Percentiles rank a stretch among this genome's conserved stretches.
Conservation (phyloP, 305 asterid species). For the Plantago lanceolata region DNA sequence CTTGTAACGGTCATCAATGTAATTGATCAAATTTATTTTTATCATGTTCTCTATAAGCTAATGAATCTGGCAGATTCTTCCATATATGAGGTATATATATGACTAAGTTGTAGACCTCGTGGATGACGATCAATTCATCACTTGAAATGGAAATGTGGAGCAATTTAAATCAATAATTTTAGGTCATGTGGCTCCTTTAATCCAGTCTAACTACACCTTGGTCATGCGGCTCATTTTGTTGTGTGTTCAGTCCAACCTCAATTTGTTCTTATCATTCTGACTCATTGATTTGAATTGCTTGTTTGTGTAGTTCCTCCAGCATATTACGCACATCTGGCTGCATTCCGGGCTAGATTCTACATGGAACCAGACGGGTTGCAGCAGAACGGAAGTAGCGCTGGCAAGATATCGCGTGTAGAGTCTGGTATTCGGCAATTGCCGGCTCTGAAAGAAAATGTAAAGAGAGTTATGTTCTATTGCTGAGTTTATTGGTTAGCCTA, state of each 20-base stretch:
- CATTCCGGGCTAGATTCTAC: constrained; percentile 94
- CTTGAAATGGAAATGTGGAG: background rate
- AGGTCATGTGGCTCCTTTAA: background rate
- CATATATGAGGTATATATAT: background rate
- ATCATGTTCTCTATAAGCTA: too few species aligned
- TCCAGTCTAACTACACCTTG: background rate
- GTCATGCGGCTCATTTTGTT: too few species aligned
- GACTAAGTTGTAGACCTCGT: background rate
- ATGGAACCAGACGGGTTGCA: constrained; percentile 71
- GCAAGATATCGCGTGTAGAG: constrained; percentile 38
- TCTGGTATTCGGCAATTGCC: constrained; percentile 78
- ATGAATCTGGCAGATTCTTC: too few species aligned
- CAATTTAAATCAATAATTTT: background rate
- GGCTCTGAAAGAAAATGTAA: constrained; percentile 94
- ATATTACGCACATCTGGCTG: constrained; percentile 93
- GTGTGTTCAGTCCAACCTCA: background rate
- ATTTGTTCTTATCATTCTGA: too few species aligned
- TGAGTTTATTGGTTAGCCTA: constrained; percentile 18
- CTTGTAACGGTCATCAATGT: background rate
- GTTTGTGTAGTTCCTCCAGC: constrained; percentile 75
- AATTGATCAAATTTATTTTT: too few species aligned
- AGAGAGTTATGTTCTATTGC: constrained; percentile 96
- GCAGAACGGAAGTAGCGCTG: constrained; percentile 40
- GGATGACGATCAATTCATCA: background rate
- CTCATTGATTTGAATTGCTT: background rate